Evolutionary conservation across 2,329 filamentous ascomycete species (phyloP).

Genomic region (Phoma sp.): DNA sequence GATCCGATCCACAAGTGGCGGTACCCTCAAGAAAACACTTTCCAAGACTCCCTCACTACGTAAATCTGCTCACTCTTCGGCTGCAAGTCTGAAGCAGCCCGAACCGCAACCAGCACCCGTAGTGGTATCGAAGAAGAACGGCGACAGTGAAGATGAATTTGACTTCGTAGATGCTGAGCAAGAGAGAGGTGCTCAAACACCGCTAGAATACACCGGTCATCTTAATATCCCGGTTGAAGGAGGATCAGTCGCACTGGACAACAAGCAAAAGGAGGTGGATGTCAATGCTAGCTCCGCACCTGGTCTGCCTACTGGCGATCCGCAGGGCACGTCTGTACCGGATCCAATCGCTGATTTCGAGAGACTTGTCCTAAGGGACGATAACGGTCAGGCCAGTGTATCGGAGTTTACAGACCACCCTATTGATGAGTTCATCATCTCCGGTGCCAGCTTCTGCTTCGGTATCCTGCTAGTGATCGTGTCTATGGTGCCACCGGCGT

Average conservation of each 20-base stretch:
- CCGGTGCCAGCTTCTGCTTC: slow-evolving; percentile 86
- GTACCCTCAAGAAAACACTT: slow-evolving; percentile 16
- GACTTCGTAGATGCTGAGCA: slow-evolving; percentile 66
- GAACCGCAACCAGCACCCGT: neutral
- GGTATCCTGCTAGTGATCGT: slow-evolving; percentile 84
- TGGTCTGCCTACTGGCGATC: slow-evolving; percentile 26
- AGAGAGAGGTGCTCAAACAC: slow-evolving; percentile 53
- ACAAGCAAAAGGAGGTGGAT: slow-evolving; percentile 25
- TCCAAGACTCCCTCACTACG: slow-evolving; percentile 20
- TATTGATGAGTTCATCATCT: slow-evolving; percentile 87
- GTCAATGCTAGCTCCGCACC: slow-evolving; percentile 34
- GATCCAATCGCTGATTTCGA: slow-evolving; percentile 40
- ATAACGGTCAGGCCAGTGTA: slow-evolving; percentile 61
- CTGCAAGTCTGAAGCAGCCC: slow-evolving; percentile 25
- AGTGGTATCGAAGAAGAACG: slow-evolving; percentile 17
- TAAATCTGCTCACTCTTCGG: slow-evolving; percentile 22
- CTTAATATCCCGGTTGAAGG: slow-evolving; percentile 38
- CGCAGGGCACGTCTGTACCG: slow-evolving; percentile 29
- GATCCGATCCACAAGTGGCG: slow-evolving; percentile 21
- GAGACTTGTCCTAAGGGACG: slow-evolving; percentile 36
- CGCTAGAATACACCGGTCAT: slow-evolving; percentile 56
- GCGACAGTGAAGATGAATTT: slow-evolving; percentile 43
- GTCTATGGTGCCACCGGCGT: slow-evolving; percentile 91
- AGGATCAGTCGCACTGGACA: slow-evolving; percentile 33
- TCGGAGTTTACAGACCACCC: slow-evolving; percentile 71